phyloP scores from a whole-genome alignment of 2,329 filamentous ascomycete species.

The Botrytis pseudocinerea region DNA sequence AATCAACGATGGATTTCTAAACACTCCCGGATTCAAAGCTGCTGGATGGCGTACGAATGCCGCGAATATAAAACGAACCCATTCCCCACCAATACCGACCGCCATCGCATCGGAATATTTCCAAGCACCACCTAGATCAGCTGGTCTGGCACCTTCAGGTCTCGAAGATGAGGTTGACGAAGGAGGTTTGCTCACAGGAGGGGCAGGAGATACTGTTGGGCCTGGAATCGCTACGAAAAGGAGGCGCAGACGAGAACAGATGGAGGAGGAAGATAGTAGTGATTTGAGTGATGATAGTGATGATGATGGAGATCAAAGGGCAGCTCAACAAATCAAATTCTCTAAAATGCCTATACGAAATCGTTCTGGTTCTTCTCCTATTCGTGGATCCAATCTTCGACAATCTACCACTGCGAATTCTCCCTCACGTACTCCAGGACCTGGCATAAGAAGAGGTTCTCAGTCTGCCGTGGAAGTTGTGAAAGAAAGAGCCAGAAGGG shows the following conservation, averaged over 20 bases:
- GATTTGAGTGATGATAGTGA: slow-evolving; percentile 84
- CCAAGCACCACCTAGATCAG: slow-evolving; percentile 64
- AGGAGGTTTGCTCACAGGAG: slow-evolving; percentile 66
- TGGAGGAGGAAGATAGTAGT: slow-evolving; percentile 78
- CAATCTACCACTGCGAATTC: slow-evolving; percentile 73
- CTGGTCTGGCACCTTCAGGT: slow-evolving; percentile 55
- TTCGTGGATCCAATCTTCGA: slow-evolving; percentile 64
- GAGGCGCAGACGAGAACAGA: slow-evolving; percentile 66
- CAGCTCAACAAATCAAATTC: slow-evolving; percentile 91
- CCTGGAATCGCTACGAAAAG: slow-evolving; percentile 67
- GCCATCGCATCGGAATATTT: slow-evolving; percentile 83
- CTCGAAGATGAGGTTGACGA: slow-evolving; percentile 68
- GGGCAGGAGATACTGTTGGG: slow-evolving; percentile 66
- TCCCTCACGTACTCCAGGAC: slow-evolving; percentile 52
- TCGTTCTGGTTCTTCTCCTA: slow-evolving; percentile 85
- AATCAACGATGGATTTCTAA: slow-evolving; percentile 75
- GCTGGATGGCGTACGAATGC: slow-evolving; percentile 77
- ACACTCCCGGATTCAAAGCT: slow-evolving; percentile 78
- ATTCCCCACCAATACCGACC: slow-evolving; percentile 83
- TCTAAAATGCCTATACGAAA: slow-evolving; percentile 89
- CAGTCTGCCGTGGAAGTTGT: slow-evolving; percentile 69
- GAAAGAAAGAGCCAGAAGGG: slow-evolving; percentile 67
- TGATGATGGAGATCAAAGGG: slow-evolving; percentile 69
- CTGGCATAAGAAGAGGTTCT: slow-evolving; percentile 61
- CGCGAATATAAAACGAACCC: slow-evolving; percentile 75